These are phyloP conservation scores for Claviceps sp. DNA, from an alignment of 2,329 filamentous ascomycete genomes.

Conservation along the genomic window DNA sequence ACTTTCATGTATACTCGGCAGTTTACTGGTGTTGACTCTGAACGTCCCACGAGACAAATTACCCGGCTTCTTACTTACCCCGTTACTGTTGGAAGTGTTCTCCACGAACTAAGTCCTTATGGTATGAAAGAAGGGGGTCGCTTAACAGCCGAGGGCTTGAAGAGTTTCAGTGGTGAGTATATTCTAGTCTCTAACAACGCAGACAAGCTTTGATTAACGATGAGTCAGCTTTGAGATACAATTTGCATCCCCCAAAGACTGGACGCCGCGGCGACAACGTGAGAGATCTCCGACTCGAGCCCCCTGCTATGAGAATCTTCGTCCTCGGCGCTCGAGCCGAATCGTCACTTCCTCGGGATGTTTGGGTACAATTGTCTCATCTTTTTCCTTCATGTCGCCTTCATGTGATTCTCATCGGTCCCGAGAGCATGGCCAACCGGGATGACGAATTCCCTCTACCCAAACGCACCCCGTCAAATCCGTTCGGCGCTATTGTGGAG, in stretches of 20 bases:
- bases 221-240: constrained; percentile 68
- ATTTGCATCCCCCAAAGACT: constrained; percentile 71
- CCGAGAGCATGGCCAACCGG: constrained; percentile 89
- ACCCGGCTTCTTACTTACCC: constrained; percentile 91
- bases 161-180: constrained; percentile 76
- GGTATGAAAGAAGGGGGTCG: constrained; percentile 60
- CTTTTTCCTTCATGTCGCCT: constrained; percentile 88
- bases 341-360: constrained; percentile 83
- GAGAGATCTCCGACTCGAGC: constrained; percentile 67
- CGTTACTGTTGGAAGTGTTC: constrained; percentile 74
- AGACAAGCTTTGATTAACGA: neutral
- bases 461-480: constrained; percentile 69
- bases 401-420: constrained; percentile 88
- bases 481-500: constrained; percentile 88
- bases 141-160: constrained; percentile 76
- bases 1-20: constrained; percentile 88
- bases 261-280: constrained; percentile 57
- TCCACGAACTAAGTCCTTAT: constrained; percentile 93
- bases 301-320: constrained; percentile 83
- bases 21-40: constrained; percentile 81
- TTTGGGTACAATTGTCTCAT: constrained; percentile 88
- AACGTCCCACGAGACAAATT: constrained; percentile 81
- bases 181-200: neutral
- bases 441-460: constrained; percentile 88
- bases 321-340: constrained; percentile 93